phyloP scores from a whole-genome alignment of 495 filamentous ascomycete species.

The Tuber aestivum region DNA sequence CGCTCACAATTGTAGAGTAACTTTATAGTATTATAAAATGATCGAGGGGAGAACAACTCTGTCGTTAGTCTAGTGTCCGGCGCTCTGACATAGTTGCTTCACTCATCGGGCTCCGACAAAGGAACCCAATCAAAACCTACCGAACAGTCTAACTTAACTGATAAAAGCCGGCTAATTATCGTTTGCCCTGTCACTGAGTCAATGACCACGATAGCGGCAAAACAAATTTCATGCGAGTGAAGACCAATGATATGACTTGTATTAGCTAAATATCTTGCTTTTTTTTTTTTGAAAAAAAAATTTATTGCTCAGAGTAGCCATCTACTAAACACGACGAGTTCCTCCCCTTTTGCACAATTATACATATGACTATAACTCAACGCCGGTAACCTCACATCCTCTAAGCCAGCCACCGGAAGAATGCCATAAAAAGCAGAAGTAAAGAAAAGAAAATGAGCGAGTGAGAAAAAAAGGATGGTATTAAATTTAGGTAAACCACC shows the following conservation, averaged over 20 bases:
- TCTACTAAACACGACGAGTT: not conserved
- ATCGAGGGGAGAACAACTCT: not conserved
- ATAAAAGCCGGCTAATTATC: not conserved
- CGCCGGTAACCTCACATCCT: not conserved
- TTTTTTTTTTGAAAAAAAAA: not conserved
- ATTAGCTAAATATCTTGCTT: not conserved
- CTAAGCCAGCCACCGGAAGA: not conserved
- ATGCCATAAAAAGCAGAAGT: not conserved
- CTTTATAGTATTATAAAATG: too few relatives aligned
- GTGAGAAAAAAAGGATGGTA: not conserved
- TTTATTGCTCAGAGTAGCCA: not conserved
- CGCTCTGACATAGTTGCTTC: not conserved
- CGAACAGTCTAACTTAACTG: not conserved
- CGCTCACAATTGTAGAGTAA: too few relatives aligned
- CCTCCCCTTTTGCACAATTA: not conserved
- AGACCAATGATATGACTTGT: not conserved
- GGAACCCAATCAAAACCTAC: not conserved
- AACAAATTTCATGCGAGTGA: not conserved
- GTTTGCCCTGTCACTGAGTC: not conserved
- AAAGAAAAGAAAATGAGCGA: not conserved
- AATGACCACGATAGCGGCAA: not conserved
- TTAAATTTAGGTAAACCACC: not conserved
- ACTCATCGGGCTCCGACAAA: not conserved
- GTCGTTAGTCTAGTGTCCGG: not conserved
- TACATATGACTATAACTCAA: constrained; percentile 1